Base-by-base conservation (phyloP, 345 rosid species). In the Citrus sp. region DNA sequence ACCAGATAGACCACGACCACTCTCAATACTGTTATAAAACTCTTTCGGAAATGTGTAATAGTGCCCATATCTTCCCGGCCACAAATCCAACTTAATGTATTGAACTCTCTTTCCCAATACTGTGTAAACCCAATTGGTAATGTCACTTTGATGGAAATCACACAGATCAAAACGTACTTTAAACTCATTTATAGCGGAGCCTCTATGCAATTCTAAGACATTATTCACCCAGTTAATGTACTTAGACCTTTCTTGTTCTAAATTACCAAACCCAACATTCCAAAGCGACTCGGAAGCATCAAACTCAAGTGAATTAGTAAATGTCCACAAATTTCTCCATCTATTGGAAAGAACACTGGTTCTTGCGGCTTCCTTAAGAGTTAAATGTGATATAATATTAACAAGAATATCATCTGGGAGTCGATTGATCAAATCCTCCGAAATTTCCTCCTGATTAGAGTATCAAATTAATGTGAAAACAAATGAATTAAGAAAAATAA, bases 291-390 rank as follows among this genome's bases (percentile, higher is more conserved):
- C 51, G 5, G 51, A 46, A 46, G 51, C 51, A 67, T 66, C 72
- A 32, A 66, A 66, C 4, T 51, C 60, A 7, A 76, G 32, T n/a
- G 18, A 28, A 10, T 12, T 7, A 10, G 54, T 46, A 34, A n/a
- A 66, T 24, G 49, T 49, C 79, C 79, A 66, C 65, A 76, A n/a
- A 24, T 34, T 66, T 34, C 21, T 76, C 72, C 79, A 76, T 76
- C 64, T 66, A 8, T 6, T 30, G 4, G 72, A 66, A 54, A 66
- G 63, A 4, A 54, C 38, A 24, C 79, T 76, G 32, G 64, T 76
- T 38, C 62, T 49, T 21, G 64, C 79, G 6, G 72, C 79, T 4
- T 76, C 79, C 9, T 21, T 32, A 5, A 66, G 46, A 22, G 40
- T 4, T 54, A 55, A 55, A 22, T 8, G 24, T 2, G 46, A 54